These are phyloP conservation scores for Colletotrichum higginsianum DNA, from an alignment of 2,329 filamentous ascomycete species.

Conservation along the genomic window DNA sequence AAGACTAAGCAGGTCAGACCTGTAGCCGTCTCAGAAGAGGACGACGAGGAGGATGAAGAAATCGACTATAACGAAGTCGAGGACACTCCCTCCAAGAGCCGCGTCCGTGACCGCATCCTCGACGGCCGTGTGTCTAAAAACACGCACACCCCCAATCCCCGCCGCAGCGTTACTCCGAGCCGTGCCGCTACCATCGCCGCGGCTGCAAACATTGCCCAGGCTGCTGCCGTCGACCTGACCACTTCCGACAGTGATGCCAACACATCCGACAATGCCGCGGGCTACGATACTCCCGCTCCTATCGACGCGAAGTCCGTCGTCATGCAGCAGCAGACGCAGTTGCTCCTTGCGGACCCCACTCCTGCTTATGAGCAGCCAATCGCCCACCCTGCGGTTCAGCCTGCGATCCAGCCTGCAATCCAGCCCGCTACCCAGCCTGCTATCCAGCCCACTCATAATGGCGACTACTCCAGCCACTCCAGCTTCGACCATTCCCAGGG, in stretches of 20 bases:
- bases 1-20: constrained; percentile 40
- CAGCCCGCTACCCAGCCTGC: neutral
- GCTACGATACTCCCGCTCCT: constrained; percentile 23
- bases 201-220: constrained; percentile 32
- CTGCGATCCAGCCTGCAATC: neutral
- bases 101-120: constrained; percentile 35
- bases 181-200: constrained; percentile 43
- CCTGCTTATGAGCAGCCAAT: neutral
- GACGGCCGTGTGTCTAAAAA: constrained; percentile 32
- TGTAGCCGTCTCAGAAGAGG: constrained; percentile 48
- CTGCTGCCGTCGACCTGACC: constrained; percentile 42
- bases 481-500: constrained; percentile 27
- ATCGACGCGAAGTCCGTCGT: constrained; percentile 23
- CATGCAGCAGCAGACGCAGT: constrained; percentile 15
- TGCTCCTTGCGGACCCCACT: neutral
- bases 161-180: constrained; percentile 37
- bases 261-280: constrained; percentile 37
- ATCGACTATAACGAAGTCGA: constrained; percentile 52
- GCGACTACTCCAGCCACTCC: constrained; percentile 5
- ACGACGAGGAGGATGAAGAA: constrained; percentile 47
- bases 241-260: constrained; percentile 43
- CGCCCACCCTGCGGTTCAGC: constrained; percentile 2
- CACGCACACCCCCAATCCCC: constrained; percentile 7
- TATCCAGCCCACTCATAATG: constrained; percentile 3
- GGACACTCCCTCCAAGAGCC: constrained; percentile 56